phyloP scores from a whole-genome alignment of 371 early-diverging fungal genomes.

The Mucor circinelloides region DNA sequence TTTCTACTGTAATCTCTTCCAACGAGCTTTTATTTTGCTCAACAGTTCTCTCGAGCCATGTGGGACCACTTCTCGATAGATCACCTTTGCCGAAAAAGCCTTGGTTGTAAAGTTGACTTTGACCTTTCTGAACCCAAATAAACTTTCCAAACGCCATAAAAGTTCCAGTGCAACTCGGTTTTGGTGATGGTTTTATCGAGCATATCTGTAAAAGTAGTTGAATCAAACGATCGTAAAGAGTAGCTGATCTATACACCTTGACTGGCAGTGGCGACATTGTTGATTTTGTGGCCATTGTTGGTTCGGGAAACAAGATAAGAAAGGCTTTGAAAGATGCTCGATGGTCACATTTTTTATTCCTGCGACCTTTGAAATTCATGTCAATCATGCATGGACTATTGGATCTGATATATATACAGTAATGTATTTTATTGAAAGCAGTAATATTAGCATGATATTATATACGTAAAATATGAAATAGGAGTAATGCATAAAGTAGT shows the following conservation, averaged over 20 bases:
- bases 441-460: not conserved
- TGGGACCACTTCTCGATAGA: slow-evolving; percentile 79
- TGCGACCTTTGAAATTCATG: not conserved
- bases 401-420: too few species aligned
- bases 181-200: not conserved
- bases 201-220: not conserved
- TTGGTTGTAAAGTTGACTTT: slow-evolving; percentile 50
- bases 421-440: too few species aligned
- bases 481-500: too few species aligned
- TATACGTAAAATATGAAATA: not conserved
- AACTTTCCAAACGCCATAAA: slow-evolving; percentile 40
- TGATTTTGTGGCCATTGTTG: not conserved
- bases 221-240: not conserved
- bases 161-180: slow-evolving; percentile 16
- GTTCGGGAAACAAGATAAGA: not conserved
- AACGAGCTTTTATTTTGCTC: slow-evolving; percentile 17
- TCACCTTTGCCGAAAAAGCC: slow-evolving; percentile 89
- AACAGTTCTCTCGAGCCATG: slow-evolving; percentile 56
- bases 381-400: not conserved
- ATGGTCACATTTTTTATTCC: not conserved
- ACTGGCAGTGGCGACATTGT: slow-evolving; percentile 7
- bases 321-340: not conserved
- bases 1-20: slow-evolving; percentile 52
- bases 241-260: not conserved
- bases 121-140: slow-evolving; percentile 48